phyloP scores from a whole-genome alignment of 2,329 filamentous ascomycete species.

The Coniochaeta pulveracea region DNA sequence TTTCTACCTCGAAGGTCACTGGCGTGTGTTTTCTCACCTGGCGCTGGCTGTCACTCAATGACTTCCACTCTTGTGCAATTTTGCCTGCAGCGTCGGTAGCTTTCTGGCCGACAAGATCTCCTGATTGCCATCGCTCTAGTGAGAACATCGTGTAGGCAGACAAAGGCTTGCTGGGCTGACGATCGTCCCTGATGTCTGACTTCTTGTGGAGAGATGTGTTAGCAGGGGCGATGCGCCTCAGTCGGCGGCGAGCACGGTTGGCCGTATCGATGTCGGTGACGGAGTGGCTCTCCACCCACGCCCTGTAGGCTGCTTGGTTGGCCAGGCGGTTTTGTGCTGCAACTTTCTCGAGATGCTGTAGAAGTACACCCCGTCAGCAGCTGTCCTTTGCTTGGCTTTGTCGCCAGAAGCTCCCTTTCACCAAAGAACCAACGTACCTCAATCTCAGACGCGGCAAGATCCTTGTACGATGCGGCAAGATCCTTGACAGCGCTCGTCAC shows the following conservation, averaged over 20 bases:
- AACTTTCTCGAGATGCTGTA: slow-evolving; percentile 23
- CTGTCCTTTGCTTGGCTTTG: neutral
- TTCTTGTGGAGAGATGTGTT: neutral
- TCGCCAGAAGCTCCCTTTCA: too few relatives aligned
- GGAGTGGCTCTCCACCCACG: slow-evolving; percentile 35
- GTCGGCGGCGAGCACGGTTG: slow-evolving; percentile 32
- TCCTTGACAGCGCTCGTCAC: slow-evolving; percentile 9
- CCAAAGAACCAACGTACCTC: slow-evolving; percentile 25
- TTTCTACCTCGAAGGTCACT: slow-evolving; percentile 3
- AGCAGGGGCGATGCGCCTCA: slow-evolving; percentile 23
- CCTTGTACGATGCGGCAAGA: slow-evolving; percentile 23
- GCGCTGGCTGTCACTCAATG: slow-evolving; percentile 27
- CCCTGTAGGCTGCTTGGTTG: slow-evolving; percentile 28
- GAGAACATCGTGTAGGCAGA: slow-evolving; percentile 24
- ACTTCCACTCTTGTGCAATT: slow-evolving; percentile 29
- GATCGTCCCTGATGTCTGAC: slow-evolving; percentile 30
- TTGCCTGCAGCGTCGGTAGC: slow-evolving; percentile 12
- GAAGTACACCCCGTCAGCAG: slow-evolving; percentile 4
- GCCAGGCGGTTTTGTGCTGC: slow-evolving; percentile 25
- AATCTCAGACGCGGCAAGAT: slow-evolving; percentile 25
- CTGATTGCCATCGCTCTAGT: slow-evolving; percentile 23
- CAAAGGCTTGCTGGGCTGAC: slow-evolving; percentile 28
- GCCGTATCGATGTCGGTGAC: slow-evolving; percentile 28
- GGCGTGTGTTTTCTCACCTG: slow-evolving; percentile 18
- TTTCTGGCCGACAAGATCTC: slow-evolving; percentile 9